Base-by-base conservation (phyloP, 1,139 yeast species). In the Petasospora rhodanensis region DNA sequence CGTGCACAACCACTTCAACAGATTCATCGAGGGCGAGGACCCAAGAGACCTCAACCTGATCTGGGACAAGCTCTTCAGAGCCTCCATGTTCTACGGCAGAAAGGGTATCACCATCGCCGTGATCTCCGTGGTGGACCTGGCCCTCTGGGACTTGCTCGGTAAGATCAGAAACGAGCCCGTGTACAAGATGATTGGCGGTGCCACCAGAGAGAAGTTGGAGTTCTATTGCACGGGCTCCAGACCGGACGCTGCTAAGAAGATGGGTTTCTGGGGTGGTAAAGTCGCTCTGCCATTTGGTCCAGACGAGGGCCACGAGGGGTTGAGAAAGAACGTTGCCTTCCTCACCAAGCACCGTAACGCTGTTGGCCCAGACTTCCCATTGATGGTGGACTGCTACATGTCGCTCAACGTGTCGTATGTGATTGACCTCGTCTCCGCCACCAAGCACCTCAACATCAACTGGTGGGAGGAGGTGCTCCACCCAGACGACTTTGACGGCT, bases 321-420 rank as follows among this genome's bases (percentile, higher is more conserved):
- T 68, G 29, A 51, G 53, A 37, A 66, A 66, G 51, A 68, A 68
- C 37, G 67, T 68, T 35, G 69, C 62, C 39, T 68, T 67, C 46
- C 55, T 68, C 31, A 54, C 52, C 18, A 58, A 62, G 32, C 72
- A 68, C 46, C 57, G 73, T 31, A 56, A 65, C 31, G 38, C 60
- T 2, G 68, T 68, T 23, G 73, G 73, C 18, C 70, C 70, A 7
- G 73, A 67, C 41, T 68, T 66, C 58, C 73, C 73, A 32, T 47
- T 68, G 32, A 66, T 68, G 70, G 72, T 68, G 24, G 73, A 68
- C 46, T 68, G 73, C 49, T 68, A 68, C 58, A 68, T 68, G 73
- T 61, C 71, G 6, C 52, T 68, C 40, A 68, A 62, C 35, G 73
- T 68, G 13, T 58, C 67, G 14, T 68, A 68, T 40, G 61, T 64